Conservation (phyloP, 495 filamentous ascomycete genomes). For the Neurospora sp. region DNA sequence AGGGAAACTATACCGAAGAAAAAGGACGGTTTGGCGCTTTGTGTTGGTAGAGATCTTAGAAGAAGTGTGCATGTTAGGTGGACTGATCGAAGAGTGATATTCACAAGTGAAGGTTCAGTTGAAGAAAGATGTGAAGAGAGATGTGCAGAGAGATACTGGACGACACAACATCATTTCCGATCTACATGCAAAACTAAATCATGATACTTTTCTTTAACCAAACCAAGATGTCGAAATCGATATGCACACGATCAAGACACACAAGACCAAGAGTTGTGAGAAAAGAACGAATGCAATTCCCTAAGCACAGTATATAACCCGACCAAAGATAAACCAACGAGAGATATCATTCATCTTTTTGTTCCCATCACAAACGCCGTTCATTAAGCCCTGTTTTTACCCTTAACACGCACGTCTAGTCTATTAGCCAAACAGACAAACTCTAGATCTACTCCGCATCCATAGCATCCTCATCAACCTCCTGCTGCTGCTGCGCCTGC, state of each 20-base stretch:
- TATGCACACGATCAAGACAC: not conserved
- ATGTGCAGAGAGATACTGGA: not conserved
- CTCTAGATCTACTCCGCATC: conserved; percentile 21
- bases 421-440: not conserved
- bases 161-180: too few relatives aligned
- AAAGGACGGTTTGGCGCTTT: too few relatives aligned
- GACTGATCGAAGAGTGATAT: too few relatives aligned
- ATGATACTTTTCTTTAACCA: not conserved
- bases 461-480: conserved; percentile 24
- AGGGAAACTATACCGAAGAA: too few relatives aligned
- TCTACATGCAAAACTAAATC: too few relatives aligned
- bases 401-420: not conserved
- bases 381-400: not conserved
- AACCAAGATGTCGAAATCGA: not conserved
- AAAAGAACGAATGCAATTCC: not conserved
- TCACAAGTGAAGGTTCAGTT: too few relatives aligned
- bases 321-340: not conserved
- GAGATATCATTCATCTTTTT: not conserved
- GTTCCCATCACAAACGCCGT: not conserved
- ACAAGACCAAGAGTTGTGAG: not conserved
- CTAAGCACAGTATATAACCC: not conserved
- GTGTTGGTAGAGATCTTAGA: too few relatives aligned
- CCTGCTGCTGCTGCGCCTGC: conserved; percentile 1
- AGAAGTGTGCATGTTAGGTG: too few relatives aligned
- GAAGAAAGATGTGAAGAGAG: not conserved